Evolutionary conservation across 495 filamentous ascomycete genomes (phyloP), one percentile per base, ranked within the genome.

Genomic region (Aspergillus incahuasiensis): DNA sequence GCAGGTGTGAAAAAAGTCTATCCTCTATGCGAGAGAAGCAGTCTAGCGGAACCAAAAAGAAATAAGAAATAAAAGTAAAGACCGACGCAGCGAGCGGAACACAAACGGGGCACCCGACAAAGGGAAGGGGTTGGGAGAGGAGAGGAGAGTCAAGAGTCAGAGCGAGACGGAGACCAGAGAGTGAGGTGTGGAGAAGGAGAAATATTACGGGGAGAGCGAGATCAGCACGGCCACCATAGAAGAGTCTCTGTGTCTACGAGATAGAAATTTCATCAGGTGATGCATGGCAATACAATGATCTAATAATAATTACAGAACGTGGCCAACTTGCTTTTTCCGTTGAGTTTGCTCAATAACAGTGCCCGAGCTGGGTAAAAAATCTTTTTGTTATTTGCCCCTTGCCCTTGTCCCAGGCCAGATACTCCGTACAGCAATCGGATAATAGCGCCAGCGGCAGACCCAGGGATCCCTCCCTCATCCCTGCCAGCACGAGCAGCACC

Each of bases 121-220:
- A 38, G 22, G 57, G 58, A 63, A 61, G 58, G 62, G 59, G 59
- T 56, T 47, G 55, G 54, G 54, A 54, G 48, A 22, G 45, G 39
- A 3, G 25, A 28, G 25, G 8, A 8, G 25, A 8, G 3, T 3
- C 25, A 41, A n/a, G 20, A 48, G 32, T 35, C 5, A 35, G 8
- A n/a, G n/a, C n/a, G n/a, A n/a, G n/a, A n/a, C n/a, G n/a, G n/a
- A n/a, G n/a, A n/a, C n/a, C n/a, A n/a, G n/a, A n/a, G n/a, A n/a
- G n/a, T n/a, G n/a, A n/a, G 54, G 24, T 52, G 35, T 52, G 49
- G 49, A 60, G 58, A 61, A 55, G 54, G 55, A 43, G 15, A 38
- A 41, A 55, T 22, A 21, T 41, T 28, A 55, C 18, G 9, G 30
- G 28, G 47, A 50, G 25, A 25, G 56, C 54, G 42, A 55, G 32